These are phyloP conservation scores for Nothophytophthora sp. DNA, from an alignment of 352 stramenopile species.

Conservation along the genomic window DNA sequence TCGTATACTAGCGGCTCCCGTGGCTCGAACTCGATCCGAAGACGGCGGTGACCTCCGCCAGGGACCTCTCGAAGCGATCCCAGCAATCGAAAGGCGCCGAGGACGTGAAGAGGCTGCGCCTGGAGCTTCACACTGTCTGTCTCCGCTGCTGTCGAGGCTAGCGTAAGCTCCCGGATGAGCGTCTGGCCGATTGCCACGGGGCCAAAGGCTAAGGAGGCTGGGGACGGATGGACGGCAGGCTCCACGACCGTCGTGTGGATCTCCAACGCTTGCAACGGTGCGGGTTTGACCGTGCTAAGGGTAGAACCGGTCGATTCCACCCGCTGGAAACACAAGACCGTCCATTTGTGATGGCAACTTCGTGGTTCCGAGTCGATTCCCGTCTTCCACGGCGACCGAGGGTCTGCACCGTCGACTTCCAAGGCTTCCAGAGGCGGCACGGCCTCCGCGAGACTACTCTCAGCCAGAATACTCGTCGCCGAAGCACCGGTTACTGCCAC, in stretches of 20 bases:
- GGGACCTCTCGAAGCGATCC: constrained; percentile 59
- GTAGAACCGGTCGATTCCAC: constrained; percentile 10
- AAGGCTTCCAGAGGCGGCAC: not conserved
- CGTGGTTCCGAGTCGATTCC: constrained; percentile 44
- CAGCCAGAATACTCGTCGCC: constrained; percentile 14
- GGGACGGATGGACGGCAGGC: constrained; percentile 44
- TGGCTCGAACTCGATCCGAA: constrained; percentile 77
- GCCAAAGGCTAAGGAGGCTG: constrained; percentile 68
- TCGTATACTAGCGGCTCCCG: constrained; percentile 52
- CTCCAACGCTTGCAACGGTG: constrained; percentile 56
- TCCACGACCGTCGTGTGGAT: constrained; percentile 68
- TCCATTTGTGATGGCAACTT: constrained; percentile 81
- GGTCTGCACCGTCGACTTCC: not conserved
- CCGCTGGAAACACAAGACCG: constrained; percentile 65
- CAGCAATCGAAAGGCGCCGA: constrained; percentile 84
- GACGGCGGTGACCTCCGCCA: constrained; percentile 19
- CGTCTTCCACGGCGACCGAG: not conserved
- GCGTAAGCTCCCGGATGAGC: constrained; percentile 48
- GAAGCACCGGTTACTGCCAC: not conserved
- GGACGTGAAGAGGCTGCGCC: constrained; percentile 65
- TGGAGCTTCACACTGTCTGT: constrained; percentile 38
- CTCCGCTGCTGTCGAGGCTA: constrained; percentile 40
- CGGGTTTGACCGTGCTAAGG: too few relatives aligned
- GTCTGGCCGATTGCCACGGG: constrained; percentile 87
- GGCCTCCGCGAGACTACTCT: constrained; percentile 1